phyloP scores from a whole-genome alignment of 768 basidiomycete species.

The Nidularia pulvinata region DNA sequence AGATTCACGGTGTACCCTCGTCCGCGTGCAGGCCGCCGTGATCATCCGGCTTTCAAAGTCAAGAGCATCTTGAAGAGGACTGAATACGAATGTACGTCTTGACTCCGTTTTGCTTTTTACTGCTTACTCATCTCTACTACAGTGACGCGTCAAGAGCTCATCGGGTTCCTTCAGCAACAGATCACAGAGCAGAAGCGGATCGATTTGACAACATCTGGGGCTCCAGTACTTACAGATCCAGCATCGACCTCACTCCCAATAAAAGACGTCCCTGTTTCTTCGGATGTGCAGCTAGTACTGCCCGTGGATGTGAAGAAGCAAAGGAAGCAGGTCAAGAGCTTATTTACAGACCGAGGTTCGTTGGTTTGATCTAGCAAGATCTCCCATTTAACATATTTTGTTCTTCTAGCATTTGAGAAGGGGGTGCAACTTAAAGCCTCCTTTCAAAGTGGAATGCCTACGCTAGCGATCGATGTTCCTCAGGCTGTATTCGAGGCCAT shows the following conservation, averaged over 20 bases:
- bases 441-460: constrained; percentile 60
- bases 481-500: constrained; percentile 61
- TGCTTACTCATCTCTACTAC: neutral
- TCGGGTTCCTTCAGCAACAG: constrained; percentile 73
- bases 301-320: constrained; percentile 75
- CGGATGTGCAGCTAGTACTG: constrained; percentile 64
- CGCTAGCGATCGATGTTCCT: constrained; percentile 73
- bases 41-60: constrained; percentile 75
- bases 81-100: constrained; percentile 64
- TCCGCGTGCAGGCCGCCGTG: constrained; percentile 54
- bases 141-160: constrained; percentile 66
- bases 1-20: constrained; percentile 43
- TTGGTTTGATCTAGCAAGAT: neutral
- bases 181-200: constrained; percentile 80
- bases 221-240: constrained; percentile 38
- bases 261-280: constrained; percentile 31
- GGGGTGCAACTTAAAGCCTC: constrained; percentile 56
- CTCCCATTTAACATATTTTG: neutral
- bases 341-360: constrained; percentile 69
- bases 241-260: constrained; percentile 26
- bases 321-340: constrained; percentile 68
- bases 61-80: constrained; percentile 82
- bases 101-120: neutral
- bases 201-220: constrained; percentile 66
- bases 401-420: constrained; percentile 61